phyloP scores from a whole-genome alignment of 192 early-diverging fungal genomes.

The Diversispora eburnea region DNA sequence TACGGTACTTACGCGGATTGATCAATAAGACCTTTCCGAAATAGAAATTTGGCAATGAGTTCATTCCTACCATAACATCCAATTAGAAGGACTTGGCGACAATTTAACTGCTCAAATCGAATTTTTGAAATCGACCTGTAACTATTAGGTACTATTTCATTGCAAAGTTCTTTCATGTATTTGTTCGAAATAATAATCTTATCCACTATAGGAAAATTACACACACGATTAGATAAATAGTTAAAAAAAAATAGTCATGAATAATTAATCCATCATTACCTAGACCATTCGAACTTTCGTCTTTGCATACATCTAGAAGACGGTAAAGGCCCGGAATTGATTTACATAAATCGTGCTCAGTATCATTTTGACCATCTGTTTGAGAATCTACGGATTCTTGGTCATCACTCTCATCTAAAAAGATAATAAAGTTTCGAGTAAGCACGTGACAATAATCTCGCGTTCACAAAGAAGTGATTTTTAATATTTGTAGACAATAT shows the following conservation, averaged over 20 bases:
- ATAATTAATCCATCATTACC: too few relatives aligned
- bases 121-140: constrained; percentile 25
- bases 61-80: constrained; percentile 20
- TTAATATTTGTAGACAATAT: too few relatives aligned
- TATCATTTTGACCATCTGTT: neutral
- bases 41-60: constrained; percentile 18
- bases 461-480: too few relatives aligned
- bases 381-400: too few relatives aligned
- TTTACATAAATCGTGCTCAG: neutral
- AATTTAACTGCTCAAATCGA: constrained; percentile 14
- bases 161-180: constrained; percentile 16
- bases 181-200: constrained; percentile 25
- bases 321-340: constrained; percentile 14
- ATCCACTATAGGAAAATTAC: constrained; percentile 7
- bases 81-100: neutral
- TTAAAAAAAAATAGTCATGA: neutral
- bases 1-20: constrained; percentile 8
- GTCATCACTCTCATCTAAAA: too few relatives aligned
- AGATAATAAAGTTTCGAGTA: too few relatives aligned
- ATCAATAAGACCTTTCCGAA: constrained; percentile 10
- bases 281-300: too few relatives aligned
- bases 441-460: too few relatives aligned
- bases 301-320: neutral
- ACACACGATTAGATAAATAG: neutral
- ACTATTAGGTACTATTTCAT: constrained; percentile 22